Percentiles rank a stretch among this genome's conserved stretches.
These are phyloP conservation scores for Cupressus sempervirens DNA, from an alignment of 75 land plant species.

Conservation along the genomic window DNA sequence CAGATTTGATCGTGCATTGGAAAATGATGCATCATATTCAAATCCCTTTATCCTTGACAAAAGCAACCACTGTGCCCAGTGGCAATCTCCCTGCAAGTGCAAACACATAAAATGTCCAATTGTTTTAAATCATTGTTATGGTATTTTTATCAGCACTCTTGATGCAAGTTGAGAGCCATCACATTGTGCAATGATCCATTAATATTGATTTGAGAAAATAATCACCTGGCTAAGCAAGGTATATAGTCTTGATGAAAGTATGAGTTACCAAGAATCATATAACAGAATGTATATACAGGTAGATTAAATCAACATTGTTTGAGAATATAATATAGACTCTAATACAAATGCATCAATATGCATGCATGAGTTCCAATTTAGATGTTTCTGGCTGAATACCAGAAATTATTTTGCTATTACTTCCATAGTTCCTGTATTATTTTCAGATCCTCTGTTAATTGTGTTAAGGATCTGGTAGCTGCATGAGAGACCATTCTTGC, in stretches of 20 bases:
- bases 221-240: background rate
- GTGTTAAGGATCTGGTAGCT: too few species aligned
- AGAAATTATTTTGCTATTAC: background rate
- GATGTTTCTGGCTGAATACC: background rate
- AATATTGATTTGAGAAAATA: background rate
- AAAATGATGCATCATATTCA: conserved; percentile 94
- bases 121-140: background rate
- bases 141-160: background rate
- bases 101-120: background rate
- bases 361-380: background rate
- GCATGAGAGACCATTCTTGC: too few species aligned
- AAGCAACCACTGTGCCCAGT: conserved; percentile 94
- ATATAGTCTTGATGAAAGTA: background rate
- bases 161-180: background rate
- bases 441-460: background rate
- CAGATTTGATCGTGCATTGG: conserved; percentile 68
- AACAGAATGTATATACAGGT: background rate
- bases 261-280: background rate
- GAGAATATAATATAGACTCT: background rate
- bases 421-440: background rate
- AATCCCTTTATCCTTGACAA: conserved; percentile 65
- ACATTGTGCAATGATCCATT: background rate
- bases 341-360: background rate
- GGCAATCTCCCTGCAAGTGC: conserved; percentile 72
- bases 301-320: background rate